Evolutionary conservation across 108 stramenopile species (phyloP), one percentile per base, ranked within the genome.

Genomic region (Skeletonema costatum): DNA sequence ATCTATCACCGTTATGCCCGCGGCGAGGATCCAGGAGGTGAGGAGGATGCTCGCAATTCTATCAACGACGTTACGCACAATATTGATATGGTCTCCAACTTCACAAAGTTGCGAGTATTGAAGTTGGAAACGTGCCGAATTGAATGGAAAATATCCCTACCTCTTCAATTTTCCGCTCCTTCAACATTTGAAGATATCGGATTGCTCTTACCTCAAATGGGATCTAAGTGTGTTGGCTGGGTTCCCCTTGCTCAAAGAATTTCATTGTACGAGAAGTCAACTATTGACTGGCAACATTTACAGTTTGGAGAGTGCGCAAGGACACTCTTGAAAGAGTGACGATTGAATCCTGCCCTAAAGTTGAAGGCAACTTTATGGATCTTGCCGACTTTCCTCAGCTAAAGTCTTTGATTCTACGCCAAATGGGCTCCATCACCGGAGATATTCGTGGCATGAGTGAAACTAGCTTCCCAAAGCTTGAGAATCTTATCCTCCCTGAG

Each of bases 281-380:
- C 30, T 6, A 5, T 11, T 67, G 35, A 38, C 41, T 7, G 66
- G 66, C 4, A 67, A 46, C 42, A 67, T 46, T 42, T 11, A 29
- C 3, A 67, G 66, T 67, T 46, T 67, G 35, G 35, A 67, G 66
- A 46, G 66, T 46, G 41, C 66, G 44, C 29, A 67, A 46, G 31
- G 16, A 67, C 14, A 44, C 66, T 11, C 66, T 67, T 29, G 42
- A 46, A 48, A 51, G 10, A 9, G 66, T 67, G 41, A 48, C 9
- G 10, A 4, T 67, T 17, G 31, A 3, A 6, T n/a, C 3, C 11
- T 61, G 60, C 11, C 60, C 17, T 61, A 25, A 25, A 25, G 25
- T 25, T 25, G 25, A 25, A 25, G 25, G 25, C 25, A 25, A 25
- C 25, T 25, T 25, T 25, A 25, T 25, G 25, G 25, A 25, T 25